Percentiles rank a stretch among this genome's conserved stretches.
Conservation (phyloP, 306 rosid genomes). For the Glycine tomentella region DNA sequence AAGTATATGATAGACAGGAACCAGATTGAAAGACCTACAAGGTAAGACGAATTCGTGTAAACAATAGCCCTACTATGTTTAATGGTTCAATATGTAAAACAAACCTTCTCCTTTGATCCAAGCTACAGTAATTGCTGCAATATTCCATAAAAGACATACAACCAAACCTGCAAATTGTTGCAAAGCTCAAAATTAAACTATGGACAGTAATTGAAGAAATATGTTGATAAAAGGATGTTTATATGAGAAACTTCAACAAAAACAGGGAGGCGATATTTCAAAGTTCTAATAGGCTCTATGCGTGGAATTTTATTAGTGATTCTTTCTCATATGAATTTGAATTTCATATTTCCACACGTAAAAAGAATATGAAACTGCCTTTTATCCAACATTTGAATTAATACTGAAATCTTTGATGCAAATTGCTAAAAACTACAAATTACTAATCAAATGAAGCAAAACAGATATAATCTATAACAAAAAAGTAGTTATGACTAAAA, state of each 20-base stretch:
- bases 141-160: slow-evolving; percentile 72
- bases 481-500: slow-evolving; percentile 34
- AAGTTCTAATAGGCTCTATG: not conserved
- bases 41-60: slow-evolving; percentile 41
- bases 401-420: not conserved
- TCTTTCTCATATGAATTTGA: not conserved
- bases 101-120: slow-evolving; percentile 85
- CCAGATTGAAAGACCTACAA: slow-evolving; percentile 71
- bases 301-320: not conserved
- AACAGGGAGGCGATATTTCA: slow-evolving; percentile 9
- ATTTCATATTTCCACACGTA: not conserved
- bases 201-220: not conserved
- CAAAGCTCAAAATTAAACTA: slow-evolving; percentile 30
- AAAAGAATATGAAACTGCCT: slow-evolving; percentile 4
- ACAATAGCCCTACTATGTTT: slow-evolving; percentile 1
- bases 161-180: slow-evolving; percentile 70
- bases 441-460: not conserved
- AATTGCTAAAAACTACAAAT: slow-evolving; percentile 4
- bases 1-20: slow-evolving; percentile 77
- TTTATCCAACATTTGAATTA: not conserved
- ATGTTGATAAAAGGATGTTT: slow-evolving; percentile 30
- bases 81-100: slow-evolving; percentile 23
- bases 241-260: not conserved
- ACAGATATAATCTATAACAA: slow-evolving; percentile 22
- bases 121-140: slow-evolving; percentile 69